phyloP scores from a whole-genome alignment of 2,329 filamentous ascomycete genomes.

The Pseudogymnoascus verrucosus region DNA sequence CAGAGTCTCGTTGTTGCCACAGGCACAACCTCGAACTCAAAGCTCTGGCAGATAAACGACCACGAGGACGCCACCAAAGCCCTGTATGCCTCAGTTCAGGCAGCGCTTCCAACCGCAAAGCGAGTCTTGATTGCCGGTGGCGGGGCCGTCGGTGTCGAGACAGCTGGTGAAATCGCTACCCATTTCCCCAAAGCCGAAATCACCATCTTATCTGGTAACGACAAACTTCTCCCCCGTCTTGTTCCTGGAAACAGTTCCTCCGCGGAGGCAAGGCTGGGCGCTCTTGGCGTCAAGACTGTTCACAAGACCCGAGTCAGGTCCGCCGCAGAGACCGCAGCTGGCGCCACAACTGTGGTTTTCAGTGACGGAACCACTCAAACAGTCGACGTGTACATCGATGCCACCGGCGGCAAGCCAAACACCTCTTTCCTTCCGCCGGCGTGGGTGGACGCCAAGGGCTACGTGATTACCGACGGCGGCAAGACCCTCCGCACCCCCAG shows the following conservation, averaged over 20 bases:
- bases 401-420: slow-evolving; percentile 35
- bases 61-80: slow-evolving; percentile 26
- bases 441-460: slow-evolving; percentile 38
- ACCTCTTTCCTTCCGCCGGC: slow-evolving; percentile 37
- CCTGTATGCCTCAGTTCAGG: not conserved
- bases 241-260: not conserved
- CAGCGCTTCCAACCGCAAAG: slow-evolving; percentile 16
- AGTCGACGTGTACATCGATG: slow-evolving; percentile 40
- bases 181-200: slow-evolving; percentile 16
- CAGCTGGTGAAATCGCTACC: slow-evolving; percentile 25
- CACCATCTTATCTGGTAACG: slow-evolving; percentile 17
- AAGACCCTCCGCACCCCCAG: slow-evolving; percentile 39
- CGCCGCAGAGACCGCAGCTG: slow-evolving; percentile 23
- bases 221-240: slow-evolving; percentile 12
- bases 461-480: slow-evolving; percentile 38
- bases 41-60: slow-evolving; percentile 37
- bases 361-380: slow-evolving; percentile 35
- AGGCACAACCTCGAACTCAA: slow-evolving; percentile 37
- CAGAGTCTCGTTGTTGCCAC: slow-evolving; percentile 47
- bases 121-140: slow-evolving; percentile 25
- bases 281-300: slow-evolving; percentile 43
- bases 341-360: slow-evolving; percentile 31
- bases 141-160: slow-evolving; percentile 27
- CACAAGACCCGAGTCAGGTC: slow-evolving; percentile 32
- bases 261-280: slow-evolving; percentile 36